Evolutionary conservation across 2,329 filamentous ascomycete genomes (phyloP).

Genomic region (Trichophyton benhamiae): DNA sequence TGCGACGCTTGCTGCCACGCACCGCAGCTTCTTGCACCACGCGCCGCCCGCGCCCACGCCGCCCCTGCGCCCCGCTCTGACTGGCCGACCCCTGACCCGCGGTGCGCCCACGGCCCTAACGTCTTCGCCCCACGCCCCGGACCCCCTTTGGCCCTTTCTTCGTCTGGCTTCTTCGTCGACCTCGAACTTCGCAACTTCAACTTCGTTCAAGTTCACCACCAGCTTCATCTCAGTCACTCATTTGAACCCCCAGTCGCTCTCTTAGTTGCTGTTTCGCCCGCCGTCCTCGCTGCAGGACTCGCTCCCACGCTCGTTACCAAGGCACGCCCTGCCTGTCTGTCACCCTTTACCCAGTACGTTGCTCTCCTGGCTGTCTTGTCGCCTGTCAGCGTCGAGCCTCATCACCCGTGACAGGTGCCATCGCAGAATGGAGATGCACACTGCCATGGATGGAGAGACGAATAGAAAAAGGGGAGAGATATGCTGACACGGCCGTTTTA

Average conservation of each 20-base stretch:
- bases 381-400: no score
- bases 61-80: background rate
- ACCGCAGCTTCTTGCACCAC: background rate
- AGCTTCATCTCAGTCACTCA: constrained; percentile 7
- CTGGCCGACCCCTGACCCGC: background rate
- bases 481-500: no score
- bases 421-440: no score
- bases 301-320: constrained; percentile 14
- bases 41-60: background rate
- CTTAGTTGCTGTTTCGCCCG: constrained; percentile 6
- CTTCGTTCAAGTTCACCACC: constrained; percentile 6
- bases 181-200: constrained; percentile 12
- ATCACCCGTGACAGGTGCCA: no score
- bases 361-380: no score
- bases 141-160: constrained; percentile 14
- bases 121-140: background rate
- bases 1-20: background rate
- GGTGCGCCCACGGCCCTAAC: background rate
- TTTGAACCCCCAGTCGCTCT: constrained; percentile 10
- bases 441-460: no score
- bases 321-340: constrained; percentile 10
- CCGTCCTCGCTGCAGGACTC: constrained; percentile 10
- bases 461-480: no score
- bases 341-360: no score
- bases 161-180: constrained; percentile 16